phyloP scores from a whole-genome alignment of 208 protist species.

The Crithidia acanthocephali region DNA sequence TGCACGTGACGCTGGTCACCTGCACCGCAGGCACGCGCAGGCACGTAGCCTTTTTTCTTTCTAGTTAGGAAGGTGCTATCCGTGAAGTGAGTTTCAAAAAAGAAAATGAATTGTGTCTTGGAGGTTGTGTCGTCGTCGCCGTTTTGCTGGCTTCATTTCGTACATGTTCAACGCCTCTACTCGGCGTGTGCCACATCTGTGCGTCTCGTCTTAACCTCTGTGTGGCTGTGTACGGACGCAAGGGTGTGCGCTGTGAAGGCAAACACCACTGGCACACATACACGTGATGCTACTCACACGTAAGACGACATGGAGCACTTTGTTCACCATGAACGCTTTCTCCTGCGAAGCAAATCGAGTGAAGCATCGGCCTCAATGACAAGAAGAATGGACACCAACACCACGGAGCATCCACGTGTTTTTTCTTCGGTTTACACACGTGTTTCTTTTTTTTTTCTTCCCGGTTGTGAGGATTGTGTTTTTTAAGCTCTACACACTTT shows the following conservation, averaged over 20 bases:
- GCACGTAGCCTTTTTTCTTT: not conserved
- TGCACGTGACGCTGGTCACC: slow-evolving; percentile 12
- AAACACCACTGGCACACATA: not conserved
- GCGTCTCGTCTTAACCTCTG: too few relatives aligned
- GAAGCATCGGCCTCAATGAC: too few relatives aligned
- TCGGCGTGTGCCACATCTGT: too few relatives aligned
- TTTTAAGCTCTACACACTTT: not conserved
- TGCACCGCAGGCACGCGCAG: not conserved
- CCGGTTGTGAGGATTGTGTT: not conserved
- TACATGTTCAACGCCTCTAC: too few relatives aligned
- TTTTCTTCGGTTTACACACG: slow-evolving; percentile 12
- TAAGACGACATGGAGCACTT: not conserved
- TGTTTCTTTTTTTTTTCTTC: slow-evolving; percentile 4
- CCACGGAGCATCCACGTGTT: slow-evolving; percentile 8
- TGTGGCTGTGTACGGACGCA: not conserved
- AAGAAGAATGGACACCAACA: not conserved
- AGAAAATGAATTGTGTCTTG: too few relatives aligned
- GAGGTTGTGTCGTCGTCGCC: not conserved
- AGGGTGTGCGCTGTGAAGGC: not conserved
- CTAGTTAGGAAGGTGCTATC: slow-evolving; percentile 11
- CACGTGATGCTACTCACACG: slow-evolving; percentile 4
- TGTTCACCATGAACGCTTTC: too few relatives aligned
- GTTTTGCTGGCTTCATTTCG: too few relatives aligned
- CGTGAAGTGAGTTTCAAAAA: not conserved
- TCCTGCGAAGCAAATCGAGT: too few relatives aligned